Percentiles rank a stretch among this genome's conserved stretches.
phyloP scores from a whole-genome alignment of 306 rosid species.

The Lablab purpureus region DNA sequence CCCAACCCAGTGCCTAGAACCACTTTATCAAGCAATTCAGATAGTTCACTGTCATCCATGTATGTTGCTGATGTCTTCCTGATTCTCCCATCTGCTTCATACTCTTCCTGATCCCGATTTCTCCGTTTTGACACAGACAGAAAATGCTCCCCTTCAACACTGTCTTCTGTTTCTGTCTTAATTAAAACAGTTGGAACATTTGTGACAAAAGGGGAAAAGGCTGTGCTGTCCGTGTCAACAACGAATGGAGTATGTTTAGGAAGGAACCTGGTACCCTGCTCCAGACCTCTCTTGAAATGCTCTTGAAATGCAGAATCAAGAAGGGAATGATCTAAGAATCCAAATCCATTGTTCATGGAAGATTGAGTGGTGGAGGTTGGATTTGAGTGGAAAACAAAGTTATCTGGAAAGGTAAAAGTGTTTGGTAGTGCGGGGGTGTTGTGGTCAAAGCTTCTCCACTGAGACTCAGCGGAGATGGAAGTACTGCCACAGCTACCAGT shows the following conservation, averaged over 20 bases:
- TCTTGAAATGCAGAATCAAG: not conserved
- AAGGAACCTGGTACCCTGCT: not conserved
- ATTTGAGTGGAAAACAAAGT: constrained; percentile 45
- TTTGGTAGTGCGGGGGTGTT: constrained; percentile 34
- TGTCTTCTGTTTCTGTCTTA: constrained; percentile 36
- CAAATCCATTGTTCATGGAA: not conserved
- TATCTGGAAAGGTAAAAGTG: constrained; percentile 40
- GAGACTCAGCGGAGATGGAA: constrained; percentile 34
- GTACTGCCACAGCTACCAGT: constrained; percentile 17
- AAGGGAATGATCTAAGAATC: not conserved
- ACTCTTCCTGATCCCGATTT: constrained; percentile 49
- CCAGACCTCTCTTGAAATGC: not conserved
- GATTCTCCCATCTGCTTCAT: constrained; percentile 55
- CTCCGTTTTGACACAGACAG: constrained; percentile 41
- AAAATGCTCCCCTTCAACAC: constrained; percentile 40
- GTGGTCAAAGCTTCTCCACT: constrained; percentile 7
- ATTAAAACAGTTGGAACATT: constrained; percentile 30
- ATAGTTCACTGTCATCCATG: constrained; percentile 55
- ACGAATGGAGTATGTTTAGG: not conserved
- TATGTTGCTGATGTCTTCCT: constrained; percentile 53
- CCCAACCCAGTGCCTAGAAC: constrained; percentile 45
- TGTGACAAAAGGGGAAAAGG: constrained; percentile 10
- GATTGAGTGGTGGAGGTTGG: not conserved
- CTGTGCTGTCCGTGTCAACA: not conserved
- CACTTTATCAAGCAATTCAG: constrained; percentile 66